Evolutionary conservation across 176 grass and related monocot species (phyloP).

Genomic region (Oryza punctata): DNA sequence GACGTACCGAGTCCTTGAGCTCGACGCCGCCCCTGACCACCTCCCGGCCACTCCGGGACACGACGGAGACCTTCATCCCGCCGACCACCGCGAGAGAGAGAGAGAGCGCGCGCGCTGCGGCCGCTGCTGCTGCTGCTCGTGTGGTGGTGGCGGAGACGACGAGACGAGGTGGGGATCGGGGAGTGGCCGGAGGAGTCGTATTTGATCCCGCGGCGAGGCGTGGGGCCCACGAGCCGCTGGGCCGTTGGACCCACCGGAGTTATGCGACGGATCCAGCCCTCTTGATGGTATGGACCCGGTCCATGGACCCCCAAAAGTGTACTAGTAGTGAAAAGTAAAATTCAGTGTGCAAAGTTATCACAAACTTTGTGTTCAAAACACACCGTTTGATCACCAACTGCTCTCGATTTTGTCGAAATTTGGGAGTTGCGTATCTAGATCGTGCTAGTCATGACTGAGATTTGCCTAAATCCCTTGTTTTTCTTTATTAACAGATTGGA

Average conservation of each 20-base stretch:
- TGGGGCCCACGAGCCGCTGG: constrained; percentile 28
- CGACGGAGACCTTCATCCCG: constrained; percentile 74
- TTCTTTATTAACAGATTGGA: background rate
- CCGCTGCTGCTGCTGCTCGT: background rate
- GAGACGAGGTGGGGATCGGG: background rate
- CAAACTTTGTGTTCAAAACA: background rate
- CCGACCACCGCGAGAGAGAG: background rate
- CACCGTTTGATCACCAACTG: background rate
- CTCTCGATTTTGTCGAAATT: background rate
- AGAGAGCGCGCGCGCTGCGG: background rate
- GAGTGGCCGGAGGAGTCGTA: constrained; percentile 33
- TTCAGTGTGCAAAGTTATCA: background rate
- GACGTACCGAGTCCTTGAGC: constrained; percentile 59
- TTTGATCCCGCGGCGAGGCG: constrained; percentile 25
- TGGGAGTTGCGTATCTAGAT: background rate
- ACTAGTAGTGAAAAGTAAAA: too few species aligned
- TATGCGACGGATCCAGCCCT: constrained; percentile 3
- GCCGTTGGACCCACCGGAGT: constrained; percentile 44
- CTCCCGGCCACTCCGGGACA: constrained; percentile 80
- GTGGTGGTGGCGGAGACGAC: background rate
- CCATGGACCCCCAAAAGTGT: background rate
- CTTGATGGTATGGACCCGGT: constrained; percentile 36
- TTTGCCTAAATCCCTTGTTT: background rate
- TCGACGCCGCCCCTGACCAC: constrained; percentile 85
- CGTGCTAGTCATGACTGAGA: too few species aligned